Conservation (phyloP, 1,139 yeast genomes). For the Arxiozyma heterogenica region DNA sequence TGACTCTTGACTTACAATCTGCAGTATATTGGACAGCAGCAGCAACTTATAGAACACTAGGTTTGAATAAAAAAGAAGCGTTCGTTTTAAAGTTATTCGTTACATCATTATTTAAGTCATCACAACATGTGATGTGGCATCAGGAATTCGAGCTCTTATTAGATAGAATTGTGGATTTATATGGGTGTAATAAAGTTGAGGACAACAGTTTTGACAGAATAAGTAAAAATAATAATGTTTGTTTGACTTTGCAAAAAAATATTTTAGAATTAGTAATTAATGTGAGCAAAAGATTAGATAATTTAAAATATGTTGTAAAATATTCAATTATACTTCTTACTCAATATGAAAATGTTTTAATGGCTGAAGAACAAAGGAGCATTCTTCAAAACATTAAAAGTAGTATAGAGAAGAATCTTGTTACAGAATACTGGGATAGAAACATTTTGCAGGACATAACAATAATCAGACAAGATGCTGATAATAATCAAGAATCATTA, state of each 20-base stretch:
- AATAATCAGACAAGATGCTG: conserved; percentile 25
- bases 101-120: conserved; percentile 39
- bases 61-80: conserved; percentile 57
- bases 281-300: conserved; percentile 44
- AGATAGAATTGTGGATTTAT: conserved; percentile 36
- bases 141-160: conserved; percentile 32
- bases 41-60: conserved; percentile 51
- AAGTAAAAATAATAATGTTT: conserved; percentile 32
- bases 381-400: conserved; percentile 24
- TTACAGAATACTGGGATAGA: conserved; percentile 58
- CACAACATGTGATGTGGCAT: conserved; percentile 27
- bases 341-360: conserved; percentile 44
- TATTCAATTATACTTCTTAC: conserved; percentile 47
- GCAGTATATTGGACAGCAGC: conserved; percentile 61
- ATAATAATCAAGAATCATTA: conserved; percentile 5
- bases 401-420: conserved; percentile 17
- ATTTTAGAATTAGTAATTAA: conserved; percentile 47
- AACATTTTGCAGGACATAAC: conserved; percentile 48
- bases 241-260: conserved; percentile 53
- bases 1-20: conserved; percentile 47
- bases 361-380: conserved; percentile 41
- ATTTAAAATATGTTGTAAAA: conserved; percentile 39
- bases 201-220: conserved; percentile 18
- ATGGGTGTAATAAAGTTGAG: conserved; percentile 33
- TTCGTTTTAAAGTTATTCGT: conserved; percentile 58